Conservation (phyloP, 106 monocot genomes). For the Alisma plantagoaquatica region DNA sequence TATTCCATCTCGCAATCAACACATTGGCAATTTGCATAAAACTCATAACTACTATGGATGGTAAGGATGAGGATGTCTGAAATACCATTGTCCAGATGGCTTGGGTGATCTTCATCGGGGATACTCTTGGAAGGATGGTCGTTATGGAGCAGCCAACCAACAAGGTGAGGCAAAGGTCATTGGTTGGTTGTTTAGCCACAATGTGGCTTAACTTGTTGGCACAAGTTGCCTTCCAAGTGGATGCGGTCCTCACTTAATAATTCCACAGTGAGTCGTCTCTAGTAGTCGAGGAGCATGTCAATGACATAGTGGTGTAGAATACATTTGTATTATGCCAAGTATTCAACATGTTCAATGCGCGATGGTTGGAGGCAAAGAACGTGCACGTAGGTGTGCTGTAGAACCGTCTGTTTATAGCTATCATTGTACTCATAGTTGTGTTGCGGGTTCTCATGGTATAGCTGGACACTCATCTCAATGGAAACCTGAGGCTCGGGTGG, state of each 20-base stretch:
- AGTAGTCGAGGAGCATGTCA: conserved; percentile 14
- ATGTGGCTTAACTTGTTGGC: conserved; percentile 46
- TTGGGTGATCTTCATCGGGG: conserved; percentile 62
- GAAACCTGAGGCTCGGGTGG: conserved; percentile 28
- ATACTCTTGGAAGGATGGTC: conserved; percentile 44
- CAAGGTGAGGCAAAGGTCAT: conserved; percentile 28
- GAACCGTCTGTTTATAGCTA: conserved; percentile 36
- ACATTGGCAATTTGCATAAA: conserved; percentile 26
- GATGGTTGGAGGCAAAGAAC: conserved; percentile 42
- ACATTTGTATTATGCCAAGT: conserved; percentile 42
- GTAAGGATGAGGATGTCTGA: conserved; percentile 25
- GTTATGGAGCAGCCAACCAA: conserved; percentile 33
- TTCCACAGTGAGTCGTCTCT: conserved; percentile 19
- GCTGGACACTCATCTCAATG: conserved; percentile 28
- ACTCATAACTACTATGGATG: conserved; percentile 23
- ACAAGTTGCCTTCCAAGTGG: conserved; percentile 28
- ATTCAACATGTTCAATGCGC: conserved; percentile 52
- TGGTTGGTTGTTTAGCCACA: conserved; percentile 22
- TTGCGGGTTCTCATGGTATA: conserved; percentile 44
- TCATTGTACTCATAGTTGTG: conserved; percentile 23
- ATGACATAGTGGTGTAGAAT: conserved; percentile 32
- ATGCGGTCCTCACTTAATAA: conserved; percentile 23
- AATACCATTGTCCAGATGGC: conserved; percentile 41
- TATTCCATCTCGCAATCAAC: conserved; percentile 40
- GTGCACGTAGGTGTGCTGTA: conserved; percentile 27